Conservation (phyloP, 495 filamentous ascomycete species). For the Hypoxylon fragiforme region DNA sequence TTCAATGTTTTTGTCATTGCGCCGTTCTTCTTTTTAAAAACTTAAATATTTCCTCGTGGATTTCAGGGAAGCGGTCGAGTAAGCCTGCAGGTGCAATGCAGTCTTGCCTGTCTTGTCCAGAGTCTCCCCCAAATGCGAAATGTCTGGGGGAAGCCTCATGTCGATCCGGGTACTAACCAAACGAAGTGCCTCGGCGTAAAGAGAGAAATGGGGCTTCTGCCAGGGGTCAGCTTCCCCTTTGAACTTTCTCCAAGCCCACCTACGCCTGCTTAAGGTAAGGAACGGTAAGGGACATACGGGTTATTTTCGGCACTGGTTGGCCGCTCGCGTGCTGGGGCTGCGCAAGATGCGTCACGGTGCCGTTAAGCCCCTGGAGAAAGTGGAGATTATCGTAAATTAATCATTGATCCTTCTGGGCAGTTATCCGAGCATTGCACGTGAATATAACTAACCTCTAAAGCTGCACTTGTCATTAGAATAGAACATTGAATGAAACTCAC, state of each 20-base stretch:
- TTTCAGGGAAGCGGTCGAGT: too few species aligned
- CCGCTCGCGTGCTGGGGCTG: conserved; percentile 10
- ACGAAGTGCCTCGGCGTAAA: conserved; percentile 32
- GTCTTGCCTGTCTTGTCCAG: too few species aligned
- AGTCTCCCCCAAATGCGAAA: too few species aligned
- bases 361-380: conserved; percentile 8
- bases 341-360: conserved; percentile 10
- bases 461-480: too few species aligned
- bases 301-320: conserved; percentile 10
- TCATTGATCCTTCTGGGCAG: too few species aligned
- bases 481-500: too few species aligned
- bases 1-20: too few species aligned
- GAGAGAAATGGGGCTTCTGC: conserved; percentile 3
- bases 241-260: background rate
- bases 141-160: conserved; percentile 8
- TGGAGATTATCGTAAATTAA: conserved; percentile 22
- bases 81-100: too few species aligned
- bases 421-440: conserved; percentile 24
- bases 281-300: too few species aligned
- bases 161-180: conserved; percentile 19
- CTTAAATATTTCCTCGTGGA: too few species aligned
- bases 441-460: too few species aligned
- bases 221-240: background rate
- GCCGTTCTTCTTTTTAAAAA: too few species aligned
- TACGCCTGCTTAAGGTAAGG: background rate